Conservation (phyloP, 23 red algal genomes). For the Gracilaria caudata region DNA sequence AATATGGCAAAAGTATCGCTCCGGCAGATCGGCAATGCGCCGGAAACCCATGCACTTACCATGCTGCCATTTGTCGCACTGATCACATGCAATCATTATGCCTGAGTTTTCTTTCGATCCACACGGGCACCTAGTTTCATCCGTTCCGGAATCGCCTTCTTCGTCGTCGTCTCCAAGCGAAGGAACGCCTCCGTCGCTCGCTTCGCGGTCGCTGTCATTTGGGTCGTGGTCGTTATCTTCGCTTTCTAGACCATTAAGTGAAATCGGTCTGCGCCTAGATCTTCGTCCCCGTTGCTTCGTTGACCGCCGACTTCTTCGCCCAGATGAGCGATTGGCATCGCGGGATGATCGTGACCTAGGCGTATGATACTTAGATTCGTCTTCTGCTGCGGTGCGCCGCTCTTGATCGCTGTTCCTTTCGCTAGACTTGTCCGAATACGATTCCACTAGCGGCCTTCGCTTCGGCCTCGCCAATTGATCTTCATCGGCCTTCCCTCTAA, state of each 20-base stretch:
- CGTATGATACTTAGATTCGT: slow-evolving; percentile 4
- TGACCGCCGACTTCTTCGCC: slow-evolving; percentile 12
- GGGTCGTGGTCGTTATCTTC: slow-evolving; percentile 1
- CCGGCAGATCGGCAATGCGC: slow-evolving; percentile 66
- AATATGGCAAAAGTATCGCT: slow-evolving; percentile 82
- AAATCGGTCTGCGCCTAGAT: neutral
- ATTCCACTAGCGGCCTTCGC: neutral
- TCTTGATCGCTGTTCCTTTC: slow-evolving; percentile 1
- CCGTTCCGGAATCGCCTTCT: slow-evolving; percentile 61
- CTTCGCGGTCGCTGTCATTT: slow-evolving; percentile 5
- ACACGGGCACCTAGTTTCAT: slow-evolving; percentile 92
- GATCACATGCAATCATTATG: slow-evolving; percentile 94
- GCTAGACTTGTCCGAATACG: slow-evolving; percentile 18
- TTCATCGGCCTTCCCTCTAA: neutral
- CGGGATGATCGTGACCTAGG: neutral
- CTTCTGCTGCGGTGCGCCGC: neutral
- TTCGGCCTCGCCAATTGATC: neutral
- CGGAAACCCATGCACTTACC: slow-evolving; percentile 93
- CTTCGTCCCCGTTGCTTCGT: neutral
- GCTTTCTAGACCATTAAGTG: slow-evolving; percentile 14
- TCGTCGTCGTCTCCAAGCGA: slow-evolving; percentile 27
- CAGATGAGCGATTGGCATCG: neutral
- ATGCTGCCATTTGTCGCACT: slow-evolving; percentile 98
- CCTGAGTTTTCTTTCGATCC: slow-evolving; percentile 78
- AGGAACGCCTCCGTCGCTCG: slow-evolving; percentile 17